Conservation (phyloP, 83 land plant genomes). For the Diphasiastrum complanatum region DNA sequence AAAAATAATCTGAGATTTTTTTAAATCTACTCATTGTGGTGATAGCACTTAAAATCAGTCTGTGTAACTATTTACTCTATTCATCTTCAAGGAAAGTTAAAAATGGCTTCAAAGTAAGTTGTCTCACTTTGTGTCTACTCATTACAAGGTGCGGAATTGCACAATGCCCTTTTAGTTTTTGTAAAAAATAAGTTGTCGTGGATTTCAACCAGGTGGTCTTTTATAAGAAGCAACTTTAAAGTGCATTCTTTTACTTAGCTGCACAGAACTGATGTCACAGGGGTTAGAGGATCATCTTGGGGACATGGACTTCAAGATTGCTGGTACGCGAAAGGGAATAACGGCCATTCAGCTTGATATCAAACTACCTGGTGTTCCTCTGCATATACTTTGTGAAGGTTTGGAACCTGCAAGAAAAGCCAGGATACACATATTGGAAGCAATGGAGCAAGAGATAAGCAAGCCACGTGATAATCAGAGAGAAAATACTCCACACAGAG, state of each 20-base stretch:
- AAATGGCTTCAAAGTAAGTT: too few relatives aligned
- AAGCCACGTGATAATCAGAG: conserved; percentile 52
- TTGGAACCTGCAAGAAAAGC: conserved; percentile 70
- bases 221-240: neutral
- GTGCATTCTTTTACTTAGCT: neutral
- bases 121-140: too few relatives aligned
- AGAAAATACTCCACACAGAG: conserved; percentile 54
- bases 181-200: too few relatives aligned
- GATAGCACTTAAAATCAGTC: too few relatives aligned
- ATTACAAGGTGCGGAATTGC: too few relatives aligned
- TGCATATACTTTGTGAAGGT: conserved; percentile 71
- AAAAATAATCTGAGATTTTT: too few relatives aligned
- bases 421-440: conserved; percentile 61
- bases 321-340: conserved; percentile 80
- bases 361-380: conserved; percentile 88
- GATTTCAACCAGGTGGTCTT: neutral
- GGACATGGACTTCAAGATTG: conserved; percentile 97
- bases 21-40: too few relatives aligned
- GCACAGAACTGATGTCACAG: conserved; percentile 17
- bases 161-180: too few relatives aligned
- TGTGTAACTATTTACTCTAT: too few relatives aligned
- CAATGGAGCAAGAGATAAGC: conserved; percentile 69
- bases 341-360: conserved; percentile 93
- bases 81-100: too few relatives aligned
- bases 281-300: conserved; percentile 97